Base-by-base conservation (phyloP, 805 yeast species). In the Suhomyces faveliae region DNA sequence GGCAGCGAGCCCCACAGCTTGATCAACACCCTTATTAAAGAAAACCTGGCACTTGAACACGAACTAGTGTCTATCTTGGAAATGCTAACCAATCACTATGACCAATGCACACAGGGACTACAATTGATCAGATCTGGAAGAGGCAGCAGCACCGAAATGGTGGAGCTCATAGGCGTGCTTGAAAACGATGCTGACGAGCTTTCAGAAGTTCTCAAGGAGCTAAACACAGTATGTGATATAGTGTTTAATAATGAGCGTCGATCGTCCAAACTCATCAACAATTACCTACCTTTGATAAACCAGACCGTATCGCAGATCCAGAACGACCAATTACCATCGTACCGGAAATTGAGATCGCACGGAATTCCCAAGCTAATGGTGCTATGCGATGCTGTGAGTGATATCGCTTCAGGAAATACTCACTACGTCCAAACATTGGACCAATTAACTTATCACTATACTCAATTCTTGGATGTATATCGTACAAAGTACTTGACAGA, bases 1-100 rank as follows among this genome's bases (percentile, higher is more conserved):
- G 48, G 33, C n/a, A 25, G 30, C 21, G 55, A 53, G 35, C 46
- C 60, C 21, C 58, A 56, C 19, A 56, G 54, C 9, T 38, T 54
- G 6, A 55, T 66, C 4, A 50, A 50, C 12, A 58, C 60, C 11
- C 56, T 68, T 3, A 45, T 67, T 22, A 66, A 67, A 47, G 80
- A 78, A 45, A 81, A 79, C 51, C 56, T 66, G 12, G 68, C 72
- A 1, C 59, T 81, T 42, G 96, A 89, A 46, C 74, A 76, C 49
- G 94, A 86, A 45, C 74, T 89, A 64, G 95, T 88, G 0, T 74
- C 78, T 2, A 70, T 85, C 13, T 68, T 91, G 27, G 83, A 81
- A 47, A 80, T 90, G 57, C 69, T 90, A 41, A 85, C 96, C 9
- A 80, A 80, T 46, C 96, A 90, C 66, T 89, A 83, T 57, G 97